These are phyloP conservation scores for Glaciozyma martinii DNA, from an alignment of 768 basidiomycete species.

Conservation along the genomic window DNA sequence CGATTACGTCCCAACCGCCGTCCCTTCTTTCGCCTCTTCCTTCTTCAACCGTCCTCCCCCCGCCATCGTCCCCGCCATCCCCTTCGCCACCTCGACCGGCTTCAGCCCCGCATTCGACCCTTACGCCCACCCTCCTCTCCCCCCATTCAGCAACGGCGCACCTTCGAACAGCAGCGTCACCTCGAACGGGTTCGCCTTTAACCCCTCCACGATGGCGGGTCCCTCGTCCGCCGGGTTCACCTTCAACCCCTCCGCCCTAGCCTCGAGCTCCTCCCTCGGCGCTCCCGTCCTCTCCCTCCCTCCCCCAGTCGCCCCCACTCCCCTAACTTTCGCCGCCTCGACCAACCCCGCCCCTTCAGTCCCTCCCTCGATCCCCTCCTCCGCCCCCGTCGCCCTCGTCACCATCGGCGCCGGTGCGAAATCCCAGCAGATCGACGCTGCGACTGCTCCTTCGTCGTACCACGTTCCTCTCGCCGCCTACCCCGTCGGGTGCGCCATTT, in stretches of 20 bases:
- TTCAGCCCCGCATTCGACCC: neutral
- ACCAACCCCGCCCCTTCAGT: neutral
- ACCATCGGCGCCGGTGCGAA: conserved; percentile 78
- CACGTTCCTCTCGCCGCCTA: conserved; percentile 40
- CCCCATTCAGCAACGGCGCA: conserved; percentile 21
- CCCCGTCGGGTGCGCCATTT: conserved; percentile 41
- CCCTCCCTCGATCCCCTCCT: conserved; percentile 33
- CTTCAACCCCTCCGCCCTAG: neutral
- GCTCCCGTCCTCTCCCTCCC: neutral
- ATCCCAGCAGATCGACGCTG: conserved; percentile 75
- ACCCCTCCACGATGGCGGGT: neutral
- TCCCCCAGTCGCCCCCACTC: conserved; percentile 36
- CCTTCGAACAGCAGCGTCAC: conserved; percentile 31
- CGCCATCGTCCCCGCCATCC: neutral
- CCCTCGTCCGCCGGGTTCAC: no score
- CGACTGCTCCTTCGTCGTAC: conserved; percentile 51
- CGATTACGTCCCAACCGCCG: neutral
- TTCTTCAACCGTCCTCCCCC: neutral
- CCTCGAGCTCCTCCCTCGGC: neutral
- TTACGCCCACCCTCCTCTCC: neutral
- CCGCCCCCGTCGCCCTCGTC: conserved; percentile 41
- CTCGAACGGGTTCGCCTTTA: neutral
- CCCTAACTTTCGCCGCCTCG: conserved; percentile 50
- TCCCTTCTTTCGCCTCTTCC: neutral
- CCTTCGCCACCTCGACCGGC: neutral